Evolutionary conservation across 345 rosid genomes (phyloP), one percentile per base, ranked within the genome.

Genomic region (Eucalyptus polybractea): DNA sequence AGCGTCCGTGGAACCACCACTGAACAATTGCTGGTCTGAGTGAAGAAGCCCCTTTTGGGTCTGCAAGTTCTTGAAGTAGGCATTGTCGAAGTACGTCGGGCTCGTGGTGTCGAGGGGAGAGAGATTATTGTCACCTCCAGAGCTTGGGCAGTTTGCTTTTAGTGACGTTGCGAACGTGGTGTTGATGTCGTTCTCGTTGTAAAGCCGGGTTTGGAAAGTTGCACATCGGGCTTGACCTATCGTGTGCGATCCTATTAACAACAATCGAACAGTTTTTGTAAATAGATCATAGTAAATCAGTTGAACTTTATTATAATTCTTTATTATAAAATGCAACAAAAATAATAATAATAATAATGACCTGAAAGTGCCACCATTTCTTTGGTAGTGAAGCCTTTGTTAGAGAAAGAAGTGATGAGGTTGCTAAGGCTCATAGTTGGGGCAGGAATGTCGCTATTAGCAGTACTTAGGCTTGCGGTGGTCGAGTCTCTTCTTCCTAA

Each of bases 331-430:
- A 25, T 19, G 50, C 25, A 53, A 53, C 7, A 56, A 47, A 22
- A 56, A 7, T 42, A 42, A 42, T 7, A 3, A 15, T 12, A 7
- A 33, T 24, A 1, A 60, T 1, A 58, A 19, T 50, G 58, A 93
- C 95, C 96, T 33, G 96, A 94, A 44, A 95, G 97, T 24, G 93
- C 96, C 21, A 93, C 96, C 95, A 95, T 88, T 91, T 95, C 96
- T 13, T 91, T 91, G 50, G 94, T 90, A 27, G 90, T 90, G 89
- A 94, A 88, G n/a, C 97, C 96, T 90, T 95, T 94, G 87, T 91
- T 91, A 2, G 95, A 92, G 90, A 93, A 95, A 40, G 92, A 50
- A 33, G 90, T 65, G 89, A 93, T 93, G 80, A 94, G 95, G 83
- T 86, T 90, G 33, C 87, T 92, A 9, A 95, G 95, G 89, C 54